Evolutionary conservation across 2,329 filamentous ascomycete genomes (phyloP), one percentile per base, ranked within the genome.

Genomic region (Sclerotinia sclerotiorum): DNA sequence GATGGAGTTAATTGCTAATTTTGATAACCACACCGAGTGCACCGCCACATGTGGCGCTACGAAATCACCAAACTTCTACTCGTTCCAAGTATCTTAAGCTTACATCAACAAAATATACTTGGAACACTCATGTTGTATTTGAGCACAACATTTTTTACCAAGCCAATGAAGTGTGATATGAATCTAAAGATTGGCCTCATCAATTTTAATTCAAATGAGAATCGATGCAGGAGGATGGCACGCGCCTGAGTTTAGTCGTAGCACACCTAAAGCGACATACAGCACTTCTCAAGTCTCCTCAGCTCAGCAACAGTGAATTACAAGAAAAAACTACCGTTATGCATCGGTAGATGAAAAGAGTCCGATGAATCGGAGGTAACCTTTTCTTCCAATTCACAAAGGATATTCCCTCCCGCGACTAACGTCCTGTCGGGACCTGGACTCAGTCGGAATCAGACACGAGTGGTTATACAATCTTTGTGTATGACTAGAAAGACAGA

Each of bases 321-420:
- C 44, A 24, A 11, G 27, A 61, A 11, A 24, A 61, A 17, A 48
- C 44, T 61, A 49, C 29, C 44, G 44, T 15, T 61, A 49, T 49
- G 27, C 15, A 49, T 35, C 58, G 44, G 58, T 61, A 49, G 58
- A 62, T 62, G 58, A 24, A 49, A 62, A 62, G 58, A 24, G 21
- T 15, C 44, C 29, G 58, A 49, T 6, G 21, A 49, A 27, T n/a
- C 27, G 44, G 58, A 35, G 44, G 29, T 49, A 49, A 62, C 44
- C 42, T n/a, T 29, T 17, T 19, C 17, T 61, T 13, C 17, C 2
- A 10, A 32, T 49, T 19, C 58, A 61, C 21, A 35, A 35, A 61
- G 44, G 58, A 49, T 62, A 49, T 17, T 15, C 15, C 58, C 21
- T 62, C 29, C 46, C 13, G 29, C 21, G 21, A 35, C 44, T 35